Conservation (phyloP, 2,329 filamentous ascomycete species). For the Fusarium denticulatum region DNA sequence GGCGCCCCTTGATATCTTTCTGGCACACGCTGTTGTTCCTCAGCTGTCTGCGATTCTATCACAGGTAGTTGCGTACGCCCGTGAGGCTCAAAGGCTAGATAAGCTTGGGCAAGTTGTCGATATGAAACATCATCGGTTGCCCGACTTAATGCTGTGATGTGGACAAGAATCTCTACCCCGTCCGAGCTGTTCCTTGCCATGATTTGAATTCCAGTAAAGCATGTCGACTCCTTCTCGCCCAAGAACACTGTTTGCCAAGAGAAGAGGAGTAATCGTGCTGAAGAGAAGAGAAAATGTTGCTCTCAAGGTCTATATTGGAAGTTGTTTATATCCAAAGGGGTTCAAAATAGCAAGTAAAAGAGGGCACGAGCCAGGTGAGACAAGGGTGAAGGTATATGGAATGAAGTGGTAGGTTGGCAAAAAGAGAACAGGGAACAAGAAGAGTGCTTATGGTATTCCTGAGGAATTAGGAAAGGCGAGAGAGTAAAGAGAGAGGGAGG, state of each 20-base stretch:
- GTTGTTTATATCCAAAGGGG: slow-evolving; percentile 11
- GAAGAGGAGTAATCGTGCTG: neutral
- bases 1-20: neutral
- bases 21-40: neutral
- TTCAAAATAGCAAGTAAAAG: slow-evolving; percentile 11
- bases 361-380: slow-evolving; percentile 25
- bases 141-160: slow-evolving; percentile 62
- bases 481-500: neutral
- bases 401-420: slow-evolving; percentile 1
- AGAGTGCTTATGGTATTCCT: neutral
- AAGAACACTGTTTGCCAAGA: slow-evolving; percentile 4
- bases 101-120: slow-evolving; percentile 60
- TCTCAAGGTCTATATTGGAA: neutral
- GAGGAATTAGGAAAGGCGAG: neutral
- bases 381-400: slow-evolving; percentile 2
- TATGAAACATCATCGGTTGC: slow-evolving; percentile 60
- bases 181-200: slow-evolving; percentile 42
- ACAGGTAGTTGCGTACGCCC: slow-evolving; percentile 18
- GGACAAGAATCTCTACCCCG: slow-evolving; percentile 64
- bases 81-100: slow-evolving; percentile 58
- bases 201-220: slow-evolving; percentile 28
- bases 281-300: neutral
- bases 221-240: slow-evolving; percentile 32
- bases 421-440: neutral
- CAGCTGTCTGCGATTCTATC: neutral